These are phyloP conservation scores for Silene conica DNA, from an alignment of 148 eudicot genomes.

Conservation along the genomic window DNA sequence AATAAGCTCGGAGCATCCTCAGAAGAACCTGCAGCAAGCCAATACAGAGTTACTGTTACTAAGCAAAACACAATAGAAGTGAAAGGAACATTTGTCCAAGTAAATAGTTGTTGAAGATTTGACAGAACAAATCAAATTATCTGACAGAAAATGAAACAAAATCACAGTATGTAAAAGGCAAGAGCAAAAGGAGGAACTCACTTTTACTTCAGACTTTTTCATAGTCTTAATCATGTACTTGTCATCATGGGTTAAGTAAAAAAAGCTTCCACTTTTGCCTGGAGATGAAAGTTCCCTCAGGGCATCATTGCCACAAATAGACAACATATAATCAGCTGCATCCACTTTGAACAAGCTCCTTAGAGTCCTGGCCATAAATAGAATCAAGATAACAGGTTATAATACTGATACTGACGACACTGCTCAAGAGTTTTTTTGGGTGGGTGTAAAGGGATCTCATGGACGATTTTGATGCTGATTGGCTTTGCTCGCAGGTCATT, in stretches of 20 bases:
- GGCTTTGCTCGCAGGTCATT: background rate
- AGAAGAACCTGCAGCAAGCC: conserved; percentile 44
- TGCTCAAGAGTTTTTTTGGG: background rate
- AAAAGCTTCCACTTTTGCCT: conserved; percentile 92
- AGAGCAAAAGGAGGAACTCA: conserved; percentile 32
- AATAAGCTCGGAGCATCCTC: conserved; percentile 78
- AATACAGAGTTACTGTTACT: conserved; percentile 1
- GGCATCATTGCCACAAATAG: conserved; percentile 81
- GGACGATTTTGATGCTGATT: background rate
- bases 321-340: conserved; percentile 86
- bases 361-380: conserved; percentile 48
- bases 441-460: background rate
- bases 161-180: background rate
- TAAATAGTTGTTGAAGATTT: background rate
- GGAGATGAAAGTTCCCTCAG: conserved; percentile 90
- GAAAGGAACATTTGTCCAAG: background rate
- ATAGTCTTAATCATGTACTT: conserved; percentile 89
- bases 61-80: background rate
- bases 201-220: conserved; percentile 87
- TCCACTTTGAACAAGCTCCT: conserved; percentile 84
- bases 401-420: background rate
- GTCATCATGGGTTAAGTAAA: conserved; percentile 80
- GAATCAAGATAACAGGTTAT: background rate
- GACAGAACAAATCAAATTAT: background rate
- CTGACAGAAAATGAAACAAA: background rate